Percentiles rank a stretch among this genome's conserved stretches.
Conservation (phyloP, 1,139 yeast species). For the Taphrina confusa region DNA sequence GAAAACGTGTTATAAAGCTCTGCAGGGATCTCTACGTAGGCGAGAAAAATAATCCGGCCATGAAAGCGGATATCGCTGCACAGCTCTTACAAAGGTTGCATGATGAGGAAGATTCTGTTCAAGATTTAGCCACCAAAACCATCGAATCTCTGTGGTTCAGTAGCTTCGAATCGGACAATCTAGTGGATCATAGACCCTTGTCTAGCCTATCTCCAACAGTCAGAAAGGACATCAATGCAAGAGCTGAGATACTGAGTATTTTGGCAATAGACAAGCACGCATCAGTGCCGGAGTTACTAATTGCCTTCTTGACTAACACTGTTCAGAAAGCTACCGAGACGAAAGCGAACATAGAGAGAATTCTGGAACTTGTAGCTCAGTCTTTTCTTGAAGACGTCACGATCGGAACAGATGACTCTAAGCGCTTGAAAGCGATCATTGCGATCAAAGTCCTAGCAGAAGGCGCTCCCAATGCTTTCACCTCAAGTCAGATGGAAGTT, state of each 20-base stretch:
- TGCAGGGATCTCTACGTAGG: constrained; percentile 54
- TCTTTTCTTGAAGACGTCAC: background rate
- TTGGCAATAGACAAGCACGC: constrained; percentile 16
- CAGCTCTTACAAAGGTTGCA: constrained; percentile 58
- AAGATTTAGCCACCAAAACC: constrained; percentile 51
- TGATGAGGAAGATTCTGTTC: constrained; percentile 68
- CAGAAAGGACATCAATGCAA: background rate
- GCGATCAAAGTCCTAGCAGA: constrained; percentile 13
- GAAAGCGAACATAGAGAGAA: background rate
- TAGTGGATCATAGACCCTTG: background rate
- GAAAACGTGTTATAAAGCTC: constrained; percentile 62
- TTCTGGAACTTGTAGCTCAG: constrained; percentile 1
- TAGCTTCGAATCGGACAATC: constrained; percentile 8
- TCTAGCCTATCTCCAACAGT: background rate
- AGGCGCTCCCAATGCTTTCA: constrained; percentile 22
- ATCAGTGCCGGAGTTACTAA: background rate
- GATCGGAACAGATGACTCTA: background rate
- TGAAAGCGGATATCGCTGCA: constrained; percentile 54
- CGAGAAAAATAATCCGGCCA: constrained; percentile 44
- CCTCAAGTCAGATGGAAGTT: constrained; percentile 24
- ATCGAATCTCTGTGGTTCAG: constrained; percentile 55
- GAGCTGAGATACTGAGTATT: constrained; percentile 4
- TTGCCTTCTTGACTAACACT: background rate
- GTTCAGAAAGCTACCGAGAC: background rate
- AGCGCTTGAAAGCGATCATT: background rate